Conservation (phyloP, 768 basidiomycete genomes). For the Leucocoprinus birnbaumii region DNA sequence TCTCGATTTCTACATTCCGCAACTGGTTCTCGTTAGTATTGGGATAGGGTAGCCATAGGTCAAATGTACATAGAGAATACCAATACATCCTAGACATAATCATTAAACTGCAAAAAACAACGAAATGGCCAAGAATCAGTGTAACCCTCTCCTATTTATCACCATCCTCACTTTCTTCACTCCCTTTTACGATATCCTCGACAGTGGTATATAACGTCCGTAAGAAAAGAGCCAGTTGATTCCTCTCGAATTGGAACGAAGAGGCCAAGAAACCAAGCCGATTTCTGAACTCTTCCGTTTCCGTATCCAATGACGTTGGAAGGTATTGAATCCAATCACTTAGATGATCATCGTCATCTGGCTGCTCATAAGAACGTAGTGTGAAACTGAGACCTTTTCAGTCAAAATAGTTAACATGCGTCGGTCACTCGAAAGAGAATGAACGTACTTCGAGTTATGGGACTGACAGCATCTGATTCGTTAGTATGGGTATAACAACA, state of each 20-base stretch:
- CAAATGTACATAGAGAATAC: constrained; percentile 4
- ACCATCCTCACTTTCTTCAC: constrained; percentile 25
- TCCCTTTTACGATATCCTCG: constrained; percentile 39
- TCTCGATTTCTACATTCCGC: too few relatives aligned
- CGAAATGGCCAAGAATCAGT: constrained; percentile 15
- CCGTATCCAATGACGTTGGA: constrained; percentile 64
- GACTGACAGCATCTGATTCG: constrained; percentile 23
- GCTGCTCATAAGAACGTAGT: constrained; percentile 38
- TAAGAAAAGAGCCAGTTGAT: constrained; percentile 67
- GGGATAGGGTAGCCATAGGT: not conserved
- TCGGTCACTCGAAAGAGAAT: constrained; percentile 7
- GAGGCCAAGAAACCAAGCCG: constrained; percentile 58
- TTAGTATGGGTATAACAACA: constrained; percentile 65
- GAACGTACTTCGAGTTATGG: constrained; percentile 34
- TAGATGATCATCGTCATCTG: constrained; percentile 36
- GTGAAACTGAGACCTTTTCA: constrained; percentile 57
- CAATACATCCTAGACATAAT: constrained; percentile 4
- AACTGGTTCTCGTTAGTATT: not conserved
- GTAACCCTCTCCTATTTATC: constrained; percentile 19
- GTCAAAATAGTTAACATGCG: not conserved
- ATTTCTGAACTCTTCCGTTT: constrained; percentile 51
- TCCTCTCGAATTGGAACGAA: constrained; percentile 65
- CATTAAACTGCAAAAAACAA: not conserved
- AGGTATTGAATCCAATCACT: constrained; percentile 54
- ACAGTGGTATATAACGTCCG: constrained; percentile 43